These are phyloP conservation scores for Aegilops umbellulata DNA, from an alignment of 176 grass and related monocot species.

Conservation along the genomic window DNA sequence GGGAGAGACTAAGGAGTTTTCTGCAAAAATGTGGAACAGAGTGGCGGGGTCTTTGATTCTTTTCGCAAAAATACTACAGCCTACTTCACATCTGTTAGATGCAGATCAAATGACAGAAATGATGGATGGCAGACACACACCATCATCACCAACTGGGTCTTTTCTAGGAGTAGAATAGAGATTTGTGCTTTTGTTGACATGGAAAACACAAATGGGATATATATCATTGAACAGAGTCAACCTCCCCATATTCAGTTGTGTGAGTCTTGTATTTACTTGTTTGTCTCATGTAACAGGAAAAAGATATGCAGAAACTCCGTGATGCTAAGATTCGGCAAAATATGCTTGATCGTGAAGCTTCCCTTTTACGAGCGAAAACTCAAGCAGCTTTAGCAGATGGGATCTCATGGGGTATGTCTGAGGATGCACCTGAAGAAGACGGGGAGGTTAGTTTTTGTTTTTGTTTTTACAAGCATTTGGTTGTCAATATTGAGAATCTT, in stretches of 20 bases:
- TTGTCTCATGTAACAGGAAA: slow-evolving; percentile 58
- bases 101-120: not conserved
- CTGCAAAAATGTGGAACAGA: not conserved
- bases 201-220: not conserved
- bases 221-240: not conserved
- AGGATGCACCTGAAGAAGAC: slow-evolving; percentile 85
- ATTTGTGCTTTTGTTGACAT: not conserved
- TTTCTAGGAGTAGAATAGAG: not conserved
- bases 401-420: slow-evolving; percentile 93
- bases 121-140: not conserved
- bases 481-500: slow-evolving; percentile 11
- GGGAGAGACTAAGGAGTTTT: not conserved
- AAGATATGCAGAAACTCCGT: slow-evolving; percentile 79
- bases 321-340: slow-evolving; percentile 71
- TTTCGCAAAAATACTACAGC: not conserved
- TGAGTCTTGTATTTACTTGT: slow-evolving; percentile 18
- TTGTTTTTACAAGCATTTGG: not conserved
- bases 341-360: slow-evolving; percentile 79
- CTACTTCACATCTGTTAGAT: not conserved
- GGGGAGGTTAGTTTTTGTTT: slow-evolving; percentile 57
- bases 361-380: slow-evolving; percentile 73
- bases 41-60: not conserved
- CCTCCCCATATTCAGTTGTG: slow-evolving; percentile 5
- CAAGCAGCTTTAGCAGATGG: slow-evolving; percentile 89
- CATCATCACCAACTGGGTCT: not conserved